Conservation (phyloP, 495 filamentous ascomycete species). For the Tuber indicum region DNA sequence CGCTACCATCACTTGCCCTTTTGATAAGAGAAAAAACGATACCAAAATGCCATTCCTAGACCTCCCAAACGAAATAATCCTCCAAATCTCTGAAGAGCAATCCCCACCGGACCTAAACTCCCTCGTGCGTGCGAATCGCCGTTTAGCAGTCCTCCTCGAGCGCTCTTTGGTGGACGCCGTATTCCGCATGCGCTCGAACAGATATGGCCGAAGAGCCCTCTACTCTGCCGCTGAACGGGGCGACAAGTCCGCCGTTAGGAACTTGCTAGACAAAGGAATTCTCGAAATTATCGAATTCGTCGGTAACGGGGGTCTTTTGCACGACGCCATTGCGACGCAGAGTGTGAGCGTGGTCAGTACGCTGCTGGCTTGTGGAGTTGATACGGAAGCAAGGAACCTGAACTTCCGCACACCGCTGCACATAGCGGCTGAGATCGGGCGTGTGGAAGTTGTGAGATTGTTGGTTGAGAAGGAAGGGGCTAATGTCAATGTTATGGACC, state of each 20-base stretch:
- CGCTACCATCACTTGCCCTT: neutral
- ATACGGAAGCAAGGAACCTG: conserved; percentile 22
- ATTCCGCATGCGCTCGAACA: conserved; percentile 16
- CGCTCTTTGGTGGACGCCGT: conserved; percentile 6
- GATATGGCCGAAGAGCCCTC: conserved; percentile 20
- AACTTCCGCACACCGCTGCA: conserved; percentile 24
- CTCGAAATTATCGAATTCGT: conserved; percentile 9
- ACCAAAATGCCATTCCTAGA: conserved; percentile 21
- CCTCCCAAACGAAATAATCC: conserved; percentile 28
- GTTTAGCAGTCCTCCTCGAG: conserved; percentile 22
- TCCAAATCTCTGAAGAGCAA: conserved; percentile 18
- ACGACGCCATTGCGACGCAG: neutral
- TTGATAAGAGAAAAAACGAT: neutral
- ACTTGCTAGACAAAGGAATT: conserved; percentile 17
- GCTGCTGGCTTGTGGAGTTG: conserved; percentile 26
- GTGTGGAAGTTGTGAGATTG: conserved; percentile 16
- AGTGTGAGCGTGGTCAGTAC: conserved; percentile 8
- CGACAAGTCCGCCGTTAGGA: conserved; percentile 11
- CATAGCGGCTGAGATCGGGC: conserved; percentile 18
- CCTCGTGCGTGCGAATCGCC: conserved; percentile 24
- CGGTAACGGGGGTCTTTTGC: conserved; percentile 6
- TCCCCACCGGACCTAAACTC: conserved; percentile 20
- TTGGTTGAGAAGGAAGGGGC: conserved; percentile 19
- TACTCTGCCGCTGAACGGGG: conserved; percentile 21
- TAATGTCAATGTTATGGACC: conserved; percentile 24